These are phyloP conservation scores for Lentinula sp. DNA, from an alignment of 768 basidiomycete genomes.

Conservation along the genomic window DNA sequence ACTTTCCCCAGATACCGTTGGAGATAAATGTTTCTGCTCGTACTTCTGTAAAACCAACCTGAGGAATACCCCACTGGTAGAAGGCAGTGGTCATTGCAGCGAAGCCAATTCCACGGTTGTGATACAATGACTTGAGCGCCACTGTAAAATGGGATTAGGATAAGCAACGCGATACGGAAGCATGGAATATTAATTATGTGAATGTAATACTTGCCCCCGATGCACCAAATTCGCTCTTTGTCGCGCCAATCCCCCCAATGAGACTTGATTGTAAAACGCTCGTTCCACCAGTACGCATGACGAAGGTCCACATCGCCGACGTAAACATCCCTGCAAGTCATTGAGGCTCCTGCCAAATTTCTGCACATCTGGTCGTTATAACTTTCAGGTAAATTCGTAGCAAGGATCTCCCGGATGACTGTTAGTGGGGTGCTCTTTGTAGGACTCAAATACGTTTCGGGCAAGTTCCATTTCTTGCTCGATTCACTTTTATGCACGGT, in stretches of 20 bases:
- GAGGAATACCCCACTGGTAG: constrained; percentile 10
- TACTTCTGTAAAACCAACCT: constrained; percentile 14
- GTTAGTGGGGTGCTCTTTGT: no score
- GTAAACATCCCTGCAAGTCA: neutral
- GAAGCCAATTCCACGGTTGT: constrained; percentile 10
- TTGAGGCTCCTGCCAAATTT: neutral
- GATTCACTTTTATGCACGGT: neutral
- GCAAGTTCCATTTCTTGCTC: neutral
- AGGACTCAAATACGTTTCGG: neutral
- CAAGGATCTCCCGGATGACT: no score
- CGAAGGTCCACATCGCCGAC: constrained; percentile 10
- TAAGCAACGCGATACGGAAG: no score
- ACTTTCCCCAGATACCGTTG: constrained; percentile 9
- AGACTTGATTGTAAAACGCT: constrained; percentile 7
- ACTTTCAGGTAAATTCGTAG: no score
- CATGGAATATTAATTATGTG: no score
- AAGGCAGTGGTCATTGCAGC: constrained; percentile 9
- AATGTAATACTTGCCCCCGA: constrained; percentile 6
- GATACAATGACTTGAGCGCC: constrained; percentile 8
- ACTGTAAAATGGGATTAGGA: neutral
- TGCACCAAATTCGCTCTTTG: constrained; percentile 5
- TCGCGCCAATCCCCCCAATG: constrained; percentile 11
- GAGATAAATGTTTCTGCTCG: constrained; percentile 5
- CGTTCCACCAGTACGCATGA: neutral
- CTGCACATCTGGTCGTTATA: neutral